Conservation (phyloP, 1,284 basidiomycete species). For the Cutaneotrichosporon mucoides region DNA sequence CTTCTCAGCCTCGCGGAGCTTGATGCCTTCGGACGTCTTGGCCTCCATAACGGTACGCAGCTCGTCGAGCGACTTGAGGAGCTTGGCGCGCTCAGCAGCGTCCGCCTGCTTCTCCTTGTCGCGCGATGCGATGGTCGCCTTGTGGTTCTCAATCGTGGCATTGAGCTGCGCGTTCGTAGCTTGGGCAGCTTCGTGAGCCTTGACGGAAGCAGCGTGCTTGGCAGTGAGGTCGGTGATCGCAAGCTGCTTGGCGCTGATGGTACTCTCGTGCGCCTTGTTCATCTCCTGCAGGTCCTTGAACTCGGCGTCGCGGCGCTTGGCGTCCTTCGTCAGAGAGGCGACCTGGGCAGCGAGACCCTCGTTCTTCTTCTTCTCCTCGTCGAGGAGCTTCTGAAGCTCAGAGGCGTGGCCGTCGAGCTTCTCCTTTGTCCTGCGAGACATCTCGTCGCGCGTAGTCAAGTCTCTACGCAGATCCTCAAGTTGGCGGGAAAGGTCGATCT, state of each 20-base stretch:
- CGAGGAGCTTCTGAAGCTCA: slow-evolving; percentile 71
- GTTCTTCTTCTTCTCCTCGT: slow-evolving; percentile 62
- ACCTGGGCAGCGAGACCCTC: slow-evolving; percentile 61
- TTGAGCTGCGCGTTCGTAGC: slow-evolving; percentile 59
- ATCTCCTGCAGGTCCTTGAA: slow-evolving; percentile 60
- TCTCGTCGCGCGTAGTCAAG: slow-evolving; percentile 72
- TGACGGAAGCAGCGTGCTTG: slow-evolving; percentile 56
- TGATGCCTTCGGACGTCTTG: slow-evolving; percentile 80
- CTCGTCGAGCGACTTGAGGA: slow-evolving; percentile 82
- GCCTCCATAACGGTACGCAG: slow-evolving; percentile 76
- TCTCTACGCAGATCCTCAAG: slow-evolving; percentile 70
- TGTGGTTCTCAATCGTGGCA: slow-evolving; percentile 64
- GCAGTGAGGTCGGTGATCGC: slow-evolving; percentile 61
- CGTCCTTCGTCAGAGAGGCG: slow-evolving; percentile 62
- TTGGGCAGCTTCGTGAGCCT: slow-evolving; percentile 38
- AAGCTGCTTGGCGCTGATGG: slow-evolving; percentile 74
- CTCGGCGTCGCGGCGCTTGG: slow-evolving; percentile 71
- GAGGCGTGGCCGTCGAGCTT: slow-evolving; percentile 64
- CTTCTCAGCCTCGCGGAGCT: slow-evolving; percentile 76
- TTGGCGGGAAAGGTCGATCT: slow-evolving; percentile 60
- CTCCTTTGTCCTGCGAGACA: slow-evolving; percentile 69
- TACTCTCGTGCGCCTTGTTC: slow-evolving; percentile 57
- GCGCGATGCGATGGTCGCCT: slow-evolving; percentile 62
- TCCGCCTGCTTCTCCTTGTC: slow-evolving; percentile 61
- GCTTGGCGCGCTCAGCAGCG: slow-evolving; percentile 55